These are phyloP conservation scores for Syzygium jambos DNA, from an alignment of 345 rosid species.

Conservation along the genomic window DNA sequence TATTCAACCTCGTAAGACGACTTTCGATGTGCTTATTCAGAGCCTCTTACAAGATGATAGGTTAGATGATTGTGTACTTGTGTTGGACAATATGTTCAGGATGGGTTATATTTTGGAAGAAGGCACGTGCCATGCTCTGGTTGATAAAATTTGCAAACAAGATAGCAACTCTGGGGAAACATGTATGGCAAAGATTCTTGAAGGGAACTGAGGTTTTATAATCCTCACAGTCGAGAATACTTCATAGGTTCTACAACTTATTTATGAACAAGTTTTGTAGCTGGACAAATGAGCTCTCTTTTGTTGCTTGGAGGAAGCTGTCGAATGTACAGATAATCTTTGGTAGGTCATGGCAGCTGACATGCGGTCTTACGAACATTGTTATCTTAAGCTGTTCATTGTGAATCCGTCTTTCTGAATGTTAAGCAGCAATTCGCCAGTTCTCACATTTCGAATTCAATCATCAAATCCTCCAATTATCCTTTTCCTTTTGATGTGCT, in stretches of 20 bases:
- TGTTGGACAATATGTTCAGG: conserved; percentile 13
- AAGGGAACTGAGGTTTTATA: background rate
- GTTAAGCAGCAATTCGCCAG: background rate
- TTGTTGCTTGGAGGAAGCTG: background rate
- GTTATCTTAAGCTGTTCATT: background rate
- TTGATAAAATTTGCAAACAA: conserved; percentile 15
- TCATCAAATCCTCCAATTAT: background rate
- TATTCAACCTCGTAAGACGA: conserved; percentile 11
- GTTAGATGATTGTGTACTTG: conserved; percentile 27
- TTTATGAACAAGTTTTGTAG: background rate
- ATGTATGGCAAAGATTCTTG: background rate
- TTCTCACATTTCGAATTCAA: background rate
- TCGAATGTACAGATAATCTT: background rate
- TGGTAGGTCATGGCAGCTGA: background rate
- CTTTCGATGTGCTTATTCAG: conserved; percentile 12
- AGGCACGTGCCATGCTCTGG: conserved; percentile 11
- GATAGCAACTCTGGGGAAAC: conserved; percentile 6
- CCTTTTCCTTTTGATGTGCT: background rate
- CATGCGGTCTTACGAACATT: background rate
- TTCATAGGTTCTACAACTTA: background rate
- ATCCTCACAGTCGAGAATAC: background rate
- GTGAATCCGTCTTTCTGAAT: background rate
- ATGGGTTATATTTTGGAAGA: conserved; percentile 13
- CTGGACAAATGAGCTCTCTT: background rate
- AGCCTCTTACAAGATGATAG: conserved; percentile 11